Evolutionary conservation across 345 rosid species (phyloP), one percentile per base, ranked within the genome.

Genomic region (Rubroshorea leprosula): DNA sequence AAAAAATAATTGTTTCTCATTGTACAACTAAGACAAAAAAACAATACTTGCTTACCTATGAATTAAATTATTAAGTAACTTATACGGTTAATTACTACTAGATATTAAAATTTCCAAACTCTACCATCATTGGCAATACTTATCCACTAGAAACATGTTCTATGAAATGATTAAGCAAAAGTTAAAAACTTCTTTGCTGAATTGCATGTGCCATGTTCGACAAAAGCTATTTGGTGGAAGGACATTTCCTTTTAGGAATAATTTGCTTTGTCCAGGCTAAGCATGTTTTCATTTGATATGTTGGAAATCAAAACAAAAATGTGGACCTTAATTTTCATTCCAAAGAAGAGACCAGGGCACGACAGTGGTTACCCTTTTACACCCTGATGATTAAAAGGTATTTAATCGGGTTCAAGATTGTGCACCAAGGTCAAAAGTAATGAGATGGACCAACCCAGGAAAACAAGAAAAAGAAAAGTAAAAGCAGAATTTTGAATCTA

Each of bases 401-500:
- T 3, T 35, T 35, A 35, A 35, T 35, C 41, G 41, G 9, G 12
- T 35, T 35, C 9, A 6, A 35, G 9, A 35, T 35, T 13, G 41
- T 35, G 41, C 41, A 35, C 41, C n/a, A n/a, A 35, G 12, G 41
- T 35, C 41, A 35, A 35, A 35, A 35, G 41, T 35, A 13, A 35
- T 35, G 9, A 35, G 1, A 8, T 1, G 41, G 12, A 35, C 3
- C 41, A 35, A 35, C 41, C 3, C 41, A 35, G 6, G 7, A 35
- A 35, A 6, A 35, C 11, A 35, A 35, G 12, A 1, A 35, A 35
- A 3, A 6, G 12, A 6, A 27, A 25, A 26, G 18, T 26, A 6
- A 47, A 16, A 3, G 22, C n/a, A n/a, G n/a, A n/a, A n/a, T 35
- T 53, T 53, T 38, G 49, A 58, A 58, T 63, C 16, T 50, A 43